Conservation (phyloP, 1,284 basidiomycete genomes). For the Trichosporon sp. region DNA sequence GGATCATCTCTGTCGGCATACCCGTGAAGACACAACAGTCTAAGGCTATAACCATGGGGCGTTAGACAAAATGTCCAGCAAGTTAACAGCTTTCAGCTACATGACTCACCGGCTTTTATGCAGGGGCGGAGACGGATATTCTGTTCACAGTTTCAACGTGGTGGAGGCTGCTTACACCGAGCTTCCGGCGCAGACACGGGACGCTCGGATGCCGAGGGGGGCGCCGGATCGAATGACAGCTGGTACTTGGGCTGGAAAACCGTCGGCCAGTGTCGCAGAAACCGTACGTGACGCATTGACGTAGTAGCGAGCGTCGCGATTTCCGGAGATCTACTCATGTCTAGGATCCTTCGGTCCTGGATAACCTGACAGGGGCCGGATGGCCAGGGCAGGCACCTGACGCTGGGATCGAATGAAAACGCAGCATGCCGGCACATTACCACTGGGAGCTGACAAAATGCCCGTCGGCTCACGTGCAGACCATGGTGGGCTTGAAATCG, state of each 20-base stretch:
- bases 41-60: neutral
- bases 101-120: neutral
- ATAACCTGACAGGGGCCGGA: neutral
- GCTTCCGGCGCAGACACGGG: neutral
- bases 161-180: neutral
- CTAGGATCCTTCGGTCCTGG: neutral
- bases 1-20: neutral
- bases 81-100: neutral
- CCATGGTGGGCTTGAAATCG: neutral
- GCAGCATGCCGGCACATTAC: neutral
- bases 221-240: neutral
- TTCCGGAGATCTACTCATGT: neutral
- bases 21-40: neutral
- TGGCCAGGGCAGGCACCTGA: neutral
- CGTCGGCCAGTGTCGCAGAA: neutral
- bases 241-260: neutral
- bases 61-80: neutral
- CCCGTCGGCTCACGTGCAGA: neutral
- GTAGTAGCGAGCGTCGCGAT: neutral
- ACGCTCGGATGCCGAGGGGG: slow-evolving; percentile 2
- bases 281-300: neutral
- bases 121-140: neutral
- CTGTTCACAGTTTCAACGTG: neutral
- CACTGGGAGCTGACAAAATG: slow-evolving; percentile 8
- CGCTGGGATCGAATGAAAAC: neutral